Conservation (phyloP, 2,329 filamentous ascomycete genomes). For the Mycosphaerella sp. region DNA sequence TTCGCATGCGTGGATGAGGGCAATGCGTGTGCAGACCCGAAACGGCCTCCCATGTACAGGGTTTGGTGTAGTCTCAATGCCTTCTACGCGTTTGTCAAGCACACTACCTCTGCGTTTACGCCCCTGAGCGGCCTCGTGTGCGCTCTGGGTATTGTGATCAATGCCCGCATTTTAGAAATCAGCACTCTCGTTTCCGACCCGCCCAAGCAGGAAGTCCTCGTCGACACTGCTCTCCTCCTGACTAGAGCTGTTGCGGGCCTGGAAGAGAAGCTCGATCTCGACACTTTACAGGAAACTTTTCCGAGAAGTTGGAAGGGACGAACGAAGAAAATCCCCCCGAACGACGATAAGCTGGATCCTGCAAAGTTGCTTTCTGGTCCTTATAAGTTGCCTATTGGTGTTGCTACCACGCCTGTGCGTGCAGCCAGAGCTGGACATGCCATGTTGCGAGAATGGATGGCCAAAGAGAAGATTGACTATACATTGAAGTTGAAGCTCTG, state of each 20-base stretch:
- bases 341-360: constrained; percentile 31
- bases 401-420: constrained; percentile 39
- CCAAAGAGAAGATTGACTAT: constrained; percentile 21
- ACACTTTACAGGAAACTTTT: constrained; percentile 35
- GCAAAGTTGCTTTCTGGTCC: constrained; percentile 29
- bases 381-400: constrained; percentile 38
- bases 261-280: constrained; percentile 29
- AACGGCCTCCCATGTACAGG: constrained; percentile 18
- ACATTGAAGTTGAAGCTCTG: constrained; percentile 25
- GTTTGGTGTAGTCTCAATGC: constrained; percentile 27
- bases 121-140: constrained; percentile 39
- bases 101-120: constrained; percentile 21
- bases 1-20: constrained; percentile 31
- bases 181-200: constrained; percentile 9
- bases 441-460: constrained; percentile 41
- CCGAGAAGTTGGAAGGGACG: constrained; percentile 36
- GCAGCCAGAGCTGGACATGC: constrained; percentile 40
- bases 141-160: constrained; percentile 38
- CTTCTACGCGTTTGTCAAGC: constrained; percentile 28
- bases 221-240: constrained; percentile 19
- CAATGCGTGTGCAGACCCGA: constrained; percentile 22
- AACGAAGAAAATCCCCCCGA: constrained; percentile 19
- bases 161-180: constrained; percentile 33
- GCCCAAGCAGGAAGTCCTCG: constrained; percentile 6
- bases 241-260: constrained; percentile 17